These are phyloP conservation scores for Fusarium sp. DNA, from an alignment of 2,329 filamentous ascomycete genomes.

Conservation along the genomic window DNA sequence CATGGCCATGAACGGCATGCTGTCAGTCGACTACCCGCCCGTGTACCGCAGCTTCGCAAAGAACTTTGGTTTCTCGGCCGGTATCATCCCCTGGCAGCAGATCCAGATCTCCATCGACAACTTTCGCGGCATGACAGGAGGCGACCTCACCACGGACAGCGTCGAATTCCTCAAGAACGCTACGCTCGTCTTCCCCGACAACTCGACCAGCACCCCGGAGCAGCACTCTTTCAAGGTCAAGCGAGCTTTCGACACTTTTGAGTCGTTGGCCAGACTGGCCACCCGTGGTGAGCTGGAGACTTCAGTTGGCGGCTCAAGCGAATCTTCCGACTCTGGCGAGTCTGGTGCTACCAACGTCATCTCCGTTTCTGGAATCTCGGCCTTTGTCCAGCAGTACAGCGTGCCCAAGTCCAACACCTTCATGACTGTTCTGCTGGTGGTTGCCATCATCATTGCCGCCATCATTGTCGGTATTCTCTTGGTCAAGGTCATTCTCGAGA, in stretches of 20 bases:
- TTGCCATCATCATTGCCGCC: conserved; percentile 85
- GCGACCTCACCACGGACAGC: conserved; percentile 85
- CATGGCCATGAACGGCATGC: conserved; percentile 96
- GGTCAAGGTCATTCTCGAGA: conserved; percentile 90
- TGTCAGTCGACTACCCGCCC: conserved; percentile 87
- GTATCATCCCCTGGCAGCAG: conserved; percentile 83
- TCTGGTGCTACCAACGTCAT: conserved; percentile 51
- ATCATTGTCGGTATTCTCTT: conserved; percentile 90
- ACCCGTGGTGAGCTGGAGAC: conserved; percentile 66
- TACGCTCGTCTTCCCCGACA: conserved; percentile 77
- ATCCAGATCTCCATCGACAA: conserved; percentile 86
- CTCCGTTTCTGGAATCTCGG: conserved; percentile 80
- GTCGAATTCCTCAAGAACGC: conserved; percentile 80
- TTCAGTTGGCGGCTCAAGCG: conserved; percentile 54
- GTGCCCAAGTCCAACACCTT: conserved; percentile 93
- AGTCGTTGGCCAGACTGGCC: conserved; percentile 65
- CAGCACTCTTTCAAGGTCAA: conserved; percentile 60
- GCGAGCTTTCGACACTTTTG: conserved; percentile 63
- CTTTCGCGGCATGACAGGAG: conserved; percentile 84
- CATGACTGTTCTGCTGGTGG: conserved; percentile 92
- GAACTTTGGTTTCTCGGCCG: conserved; percentile 94
- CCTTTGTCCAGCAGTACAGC: conserved; percentile 83
- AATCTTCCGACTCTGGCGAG: conserved; percentile 41
- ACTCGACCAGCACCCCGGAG: conserved; percentile 60
- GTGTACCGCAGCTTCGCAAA: conserved; percentile 91